Conservation (phyloP, 345 rosid species). For the Salix caprea region DNA sequence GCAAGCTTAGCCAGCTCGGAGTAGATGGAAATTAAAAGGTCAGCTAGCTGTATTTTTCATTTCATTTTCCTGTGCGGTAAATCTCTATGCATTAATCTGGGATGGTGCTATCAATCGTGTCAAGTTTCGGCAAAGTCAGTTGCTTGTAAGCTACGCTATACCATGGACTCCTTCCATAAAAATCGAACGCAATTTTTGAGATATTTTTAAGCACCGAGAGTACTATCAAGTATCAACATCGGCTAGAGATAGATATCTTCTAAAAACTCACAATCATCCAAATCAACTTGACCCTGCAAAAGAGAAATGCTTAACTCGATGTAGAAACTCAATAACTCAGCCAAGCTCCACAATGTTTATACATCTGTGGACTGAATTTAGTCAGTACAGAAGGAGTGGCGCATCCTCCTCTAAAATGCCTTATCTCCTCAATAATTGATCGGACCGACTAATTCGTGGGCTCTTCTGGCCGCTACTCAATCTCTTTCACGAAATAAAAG, state of each 20-base stretch:
- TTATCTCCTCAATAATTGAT: neutral
- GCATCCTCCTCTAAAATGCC: neutral
- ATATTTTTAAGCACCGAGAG: neutral
- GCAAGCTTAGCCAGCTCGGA: neutral
- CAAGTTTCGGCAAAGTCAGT: neutral
- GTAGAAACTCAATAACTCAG: neutral
- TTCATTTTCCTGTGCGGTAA: neutral
- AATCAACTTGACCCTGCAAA: neutral
- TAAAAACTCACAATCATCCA: neutral
- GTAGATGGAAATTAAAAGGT: neutral
- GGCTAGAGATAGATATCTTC: too few relatives aligned
- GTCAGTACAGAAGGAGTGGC: neutral
- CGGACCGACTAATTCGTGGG: neutral
- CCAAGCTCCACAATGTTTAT: neutral
- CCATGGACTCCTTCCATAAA: neutral
- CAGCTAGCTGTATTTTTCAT: neutral
- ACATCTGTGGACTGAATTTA: neutral
- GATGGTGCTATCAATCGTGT: neutral
- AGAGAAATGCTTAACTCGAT: neutral
- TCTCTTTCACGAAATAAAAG: neutral
- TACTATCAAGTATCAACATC: too few relatives aligned
- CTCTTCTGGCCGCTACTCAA: neutral
- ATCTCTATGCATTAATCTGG: neutral
- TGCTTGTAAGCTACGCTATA: neutral
- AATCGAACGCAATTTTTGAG: neutral